Base-by-base conservation (phyloP, 2,329 filamentous ascomycete species). In the Aspergillus sp. region DNA sequence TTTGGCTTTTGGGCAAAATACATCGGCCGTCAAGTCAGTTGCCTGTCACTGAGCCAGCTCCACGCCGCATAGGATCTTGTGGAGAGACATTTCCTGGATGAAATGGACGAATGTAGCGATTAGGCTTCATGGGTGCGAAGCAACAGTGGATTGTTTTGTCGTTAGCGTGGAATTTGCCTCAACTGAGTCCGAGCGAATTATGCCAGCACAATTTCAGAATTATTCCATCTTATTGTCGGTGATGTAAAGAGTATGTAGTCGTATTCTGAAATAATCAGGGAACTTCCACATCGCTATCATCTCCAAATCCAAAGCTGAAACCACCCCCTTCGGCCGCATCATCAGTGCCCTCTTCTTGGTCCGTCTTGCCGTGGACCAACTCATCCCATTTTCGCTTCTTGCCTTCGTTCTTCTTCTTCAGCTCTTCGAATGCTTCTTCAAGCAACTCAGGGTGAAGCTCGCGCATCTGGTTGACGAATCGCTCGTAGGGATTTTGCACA, bases 381-480 rank as follows among this genome's bases (percentile, higher is more conserved):
- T 84, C 78, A 60, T 94, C 88, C 91, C 91, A 97, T 57, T 86
- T 94, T 40, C 89, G 79, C 70, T 90, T 93, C 64, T 78, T 88
- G 4, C 76, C 77, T 40, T 74, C 74, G 13, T 67, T 72, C 59
- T 76, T 83, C 54, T 73, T 81, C 46, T 86, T 82, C 42, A 90
- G 60, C 56, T 86, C 78, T 12, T 73, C 70, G 37, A 90, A 61
- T 1, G 82, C 86, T 48, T 80, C 75, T 35, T 82, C 74, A 26
- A 91, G 67, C n/a, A 90, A 61, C 0, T 82, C 78, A 0, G 89
- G 85, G 53, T 88, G 75, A 27, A 72, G 64, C 41, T 77, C 73
- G 41, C 68, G 66, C 61, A 97, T 76, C 31, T 83, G 78, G 43
- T 83, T 75, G 4, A 86, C 75, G 61, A 97, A 96, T 4, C 90